Base-by-base conservation (phyloP, 73 alveolate species). In the Breviolum minutum region DNA sequence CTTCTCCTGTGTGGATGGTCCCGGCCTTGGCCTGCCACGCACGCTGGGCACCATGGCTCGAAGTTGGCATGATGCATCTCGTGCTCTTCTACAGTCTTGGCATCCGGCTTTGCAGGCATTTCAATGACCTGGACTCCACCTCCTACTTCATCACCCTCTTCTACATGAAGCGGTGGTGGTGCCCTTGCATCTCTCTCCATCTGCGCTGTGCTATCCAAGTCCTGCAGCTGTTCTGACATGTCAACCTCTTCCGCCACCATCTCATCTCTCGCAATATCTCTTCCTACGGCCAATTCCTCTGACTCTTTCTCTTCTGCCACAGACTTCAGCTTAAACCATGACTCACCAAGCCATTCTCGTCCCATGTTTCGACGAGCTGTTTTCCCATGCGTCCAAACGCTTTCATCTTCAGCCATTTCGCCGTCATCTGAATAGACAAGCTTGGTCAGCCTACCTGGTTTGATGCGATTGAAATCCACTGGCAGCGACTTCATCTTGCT, bases 391-490 rank as follows among this genome's bases (percentile, higher is more conserved):
- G n/a, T n/a, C 89, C 70, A 81, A 13, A 32, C 68, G 54, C 54
- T 69, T 81, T 81, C 89, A 29, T 48, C 13, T 11, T 48, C 89
- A 10, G 16, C 16, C 16, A 16, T 64, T 64, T 64, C 74, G 10
- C 91, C 91, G 54, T 82, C 91, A 14, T 30, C 8, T n/a, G 11
- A n/a, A n/a, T 14, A 82, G 7, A 48, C 30, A 8, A 82, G n/a
- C 69, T 82, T 82, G 6, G 91, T 82, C 73, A 82, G n/a, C 17
- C 91, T 82, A 9, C 91, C 91, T 40, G 91, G 91, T 71, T 16
- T 7, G 12, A 82, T 82, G 54, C 73, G 13, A 10, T 12, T 61
- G 30, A 82, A 32, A 7, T 7, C 40, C 6, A 82, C 91, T 40
- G 91, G 91, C 8, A 82, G 73, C 9, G 19, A 69, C 30, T 82